phyloP scores from a whole-genome alignment of 1,284 basidiomycete species.

The Phenoliferia sp. region DNA sequence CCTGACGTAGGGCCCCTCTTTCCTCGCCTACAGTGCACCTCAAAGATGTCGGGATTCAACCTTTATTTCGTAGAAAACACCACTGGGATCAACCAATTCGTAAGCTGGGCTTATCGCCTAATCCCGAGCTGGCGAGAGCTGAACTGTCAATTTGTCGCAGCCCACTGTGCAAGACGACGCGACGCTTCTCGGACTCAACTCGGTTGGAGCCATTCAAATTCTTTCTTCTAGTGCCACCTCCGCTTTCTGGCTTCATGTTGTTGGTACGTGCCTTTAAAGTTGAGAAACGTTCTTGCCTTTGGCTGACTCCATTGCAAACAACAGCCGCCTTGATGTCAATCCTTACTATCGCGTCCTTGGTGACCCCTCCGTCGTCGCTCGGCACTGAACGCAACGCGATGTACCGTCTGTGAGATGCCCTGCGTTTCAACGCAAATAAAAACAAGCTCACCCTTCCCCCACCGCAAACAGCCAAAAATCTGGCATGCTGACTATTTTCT shows the following conservation, averaged over 20 bases:
- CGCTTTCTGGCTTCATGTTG: constrained; percentile 25
- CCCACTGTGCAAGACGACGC: constrained; percentile 15
- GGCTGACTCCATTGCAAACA: not conserved
- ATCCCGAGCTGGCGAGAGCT: not conserved
- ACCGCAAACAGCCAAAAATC: constrained; percentile 19
- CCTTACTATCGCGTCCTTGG: constrained; percentile 17
- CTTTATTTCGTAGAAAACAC: constrained; percentile 27
- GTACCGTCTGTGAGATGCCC: constrained; percentile 1
- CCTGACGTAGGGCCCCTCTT: no score
- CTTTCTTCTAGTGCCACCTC: constrained; percentile 13
- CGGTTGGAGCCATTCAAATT: constrained; percentile 1
- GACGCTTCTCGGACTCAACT: constrained; percentile 12
- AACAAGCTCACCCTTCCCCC: not conserved
- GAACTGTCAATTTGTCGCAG: not conserved
- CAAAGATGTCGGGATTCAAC: constrained; percentile 8
- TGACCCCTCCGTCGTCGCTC: constrained; percentile 23
- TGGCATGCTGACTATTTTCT: constrained; percentile 27
- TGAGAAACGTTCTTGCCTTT: no score
- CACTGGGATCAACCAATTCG: constrained; percentile 29
- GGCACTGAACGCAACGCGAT: constrained; percentile 23
- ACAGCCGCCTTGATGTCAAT: constrained; percentile 21
- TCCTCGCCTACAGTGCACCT: constrained; percentile 16
- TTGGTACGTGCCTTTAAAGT: no score
- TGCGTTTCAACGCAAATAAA: not conserved
- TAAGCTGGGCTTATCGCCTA: not conserved